These are phyloP conservation scores for Hypomontagnella submonticulosa DNA, from an alignment of 495 filamentous ascomycete genomes.

Conservation along the genomic window DNA sequence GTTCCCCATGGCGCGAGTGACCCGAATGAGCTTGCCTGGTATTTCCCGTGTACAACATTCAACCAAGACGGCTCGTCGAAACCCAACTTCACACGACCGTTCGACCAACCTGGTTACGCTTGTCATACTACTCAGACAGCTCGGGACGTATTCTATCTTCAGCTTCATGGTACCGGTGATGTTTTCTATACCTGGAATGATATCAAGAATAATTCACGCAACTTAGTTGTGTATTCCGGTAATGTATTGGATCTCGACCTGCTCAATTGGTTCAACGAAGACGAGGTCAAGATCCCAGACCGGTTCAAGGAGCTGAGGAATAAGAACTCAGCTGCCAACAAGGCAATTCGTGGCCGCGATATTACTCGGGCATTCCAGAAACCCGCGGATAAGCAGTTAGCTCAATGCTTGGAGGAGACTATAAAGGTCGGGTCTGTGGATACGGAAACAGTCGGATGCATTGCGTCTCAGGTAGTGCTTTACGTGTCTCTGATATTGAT, in stretches of 20 bases:
- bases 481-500: constrained; percentile 96
- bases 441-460: constrained; percentile 96
- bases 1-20: constrained; percentile 76
- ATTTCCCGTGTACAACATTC: constrained; percentile 92
- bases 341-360: constrained; percentile 83
- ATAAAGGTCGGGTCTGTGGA: constrained; percentile 96
- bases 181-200: constrained; percentile 98
- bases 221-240: constrained; percentile 92
- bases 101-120: constrained; percentile 80
- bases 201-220: constrained; percentile 86
- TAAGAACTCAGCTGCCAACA: constrained; percentile 63
- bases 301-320: constrained; percentile 82
- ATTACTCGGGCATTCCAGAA: constrained; percentile 88
- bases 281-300: constrained; percentile 80
- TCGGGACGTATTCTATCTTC: constrained; percentile 82
- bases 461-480: constrained; percentile 95
- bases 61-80: constrained; percentile 90
- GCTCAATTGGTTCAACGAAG: constrained; percentile 87
- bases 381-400: constrained; percentile 78
- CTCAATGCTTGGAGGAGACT: constrained; percentile 87
- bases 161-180: constrained; percentile 58
- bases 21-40: constrained; percentile 85
- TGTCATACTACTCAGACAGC: constrained; percentile 82
- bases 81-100: constrained; percentile 76
- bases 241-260: constrained; percentile 94